Evolutionary conservation across 129 eudicot species (phyloP), one percentile per base, ranked within the genome.

Genomic region (Pseudognaphalium luteoalbum): DNA sequence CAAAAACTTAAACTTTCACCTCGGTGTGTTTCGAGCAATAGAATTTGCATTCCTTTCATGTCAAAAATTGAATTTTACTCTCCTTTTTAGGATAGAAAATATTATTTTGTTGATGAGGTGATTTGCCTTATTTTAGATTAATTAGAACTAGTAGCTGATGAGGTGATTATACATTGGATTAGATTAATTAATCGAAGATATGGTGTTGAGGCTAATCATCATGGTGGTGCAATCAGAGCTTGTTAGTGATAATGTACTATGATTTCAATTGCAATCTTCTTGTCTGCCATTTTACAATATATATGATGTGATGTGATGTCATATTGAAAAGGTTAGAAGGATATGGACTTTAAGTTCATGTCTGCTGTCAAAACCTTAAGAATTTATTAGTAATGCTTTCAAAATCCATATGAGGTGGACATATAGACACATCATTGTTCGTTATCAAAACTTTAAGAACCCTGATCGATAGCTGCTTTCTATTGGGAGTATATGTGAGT

Each of bases 281-380:
- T 25, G 74, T 70, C 74, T 70, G 62, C 62, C 74, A 50, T 47
- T 70, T 34, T 34, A 34, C 4, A 34, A 35, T 37, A 7, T 37
- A 41, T 47, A 1, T 70, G 61, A 70, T 70, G 41, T 70, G 61
- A 70, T 70, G 41, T 70, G 39, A 47, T 25, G 28, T 11, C 29
- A 42, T 67, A 39, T 35, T 19, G 63, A 4, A 58, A 58, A 58
- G 25, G 15, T 58, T 17, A 41, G 47, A 41, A 41, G 47, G n/a
- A 67, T 67, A 41, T 67, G 54, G 10, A 20, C 32, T n/a, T 19
- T 19, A 20, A 20, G n/a, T 11, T 47, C 54, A 47, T 47, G 3
- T 47, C 12, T 47, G 54, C 54, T 47, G 54, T 47, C 54, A 47
- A 14, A 47, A 14, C 54, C 54, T 47, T 47, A 47, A 0, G 54